Evolutionary conservation across 163 green algal genomes (phyloP).

Genomic region (Chlorella variabilis): DNA sequence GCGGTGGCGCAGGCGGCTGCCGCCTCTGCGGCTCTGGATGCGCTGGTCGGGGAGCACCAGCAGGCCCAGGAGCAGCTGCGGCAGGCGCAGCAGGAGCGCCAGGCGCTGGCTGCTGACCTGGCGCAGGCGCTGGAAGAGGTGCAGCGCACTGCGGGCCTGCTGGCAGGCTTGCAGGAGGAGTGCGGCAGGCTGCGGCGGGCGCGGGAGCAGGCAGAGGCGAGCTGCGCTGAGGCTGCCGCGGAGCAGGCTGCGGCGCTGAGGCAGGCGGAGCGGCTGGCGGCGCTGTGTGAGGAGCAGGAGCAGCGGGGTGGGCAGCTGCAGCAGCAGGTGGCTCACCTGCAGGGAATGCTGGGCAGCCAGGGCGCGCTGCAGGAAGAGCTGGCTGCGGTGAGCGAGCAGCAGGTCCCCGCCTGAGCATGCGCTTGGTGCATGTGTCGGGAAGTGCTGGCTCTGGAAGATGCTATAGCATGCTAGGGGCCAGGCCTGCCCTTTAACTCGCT

Average conservation of each 20-base stretch:
- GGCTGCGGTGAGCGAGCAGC: not conserved
- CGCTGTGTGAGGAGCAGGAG: slow-evolving; percentile 31
- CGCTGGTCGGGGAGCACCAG: not conserved
- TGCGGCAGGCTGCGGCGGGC: not conserved
- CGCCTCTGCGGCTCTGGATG: not conserved
- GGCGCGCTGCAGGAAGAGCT: slow-evolving; percentile 13
- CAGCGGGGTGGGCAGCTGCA: slow-evolving; percentile 8
- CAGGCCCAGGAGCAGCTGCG: not conserved
- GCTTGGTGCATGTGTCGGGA: not conserved
- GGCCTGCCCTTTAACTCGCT: too few species aligned
- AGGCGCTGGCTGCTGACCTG: not conserved
- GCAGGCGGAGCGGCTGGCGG: slow-evolving; percentile 39
- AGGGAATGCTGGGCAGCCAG: slow-evolving; percentile 5
- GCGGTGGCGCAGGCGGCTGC: not conserved
- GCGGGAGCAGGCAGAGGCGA: not conserved
- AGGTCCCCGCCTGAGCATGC: too few species aligned
- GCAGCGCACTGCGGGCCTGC: not conserved
- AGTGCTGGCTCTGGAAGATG: too few species aligned
- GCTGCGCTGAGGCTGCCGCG: not conserved
- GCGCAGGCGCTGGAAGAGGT: not conserved
- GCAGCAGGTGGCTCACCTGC: slow-evolving; percentile 16
- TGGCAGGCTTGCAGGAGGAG: slow-evolving; percentile 3
- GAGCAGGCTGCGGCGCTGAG: slow-evolving; percentile 44
- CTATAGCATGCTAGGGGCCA: too few species aligned
- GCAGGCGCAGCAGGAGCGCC: not conserved